Evolutionary conservation across 129 eudicot genomes (phyloP), one percentile per base, ranked within the genome.

Genomic region (Tagetes erecta): DNA sequence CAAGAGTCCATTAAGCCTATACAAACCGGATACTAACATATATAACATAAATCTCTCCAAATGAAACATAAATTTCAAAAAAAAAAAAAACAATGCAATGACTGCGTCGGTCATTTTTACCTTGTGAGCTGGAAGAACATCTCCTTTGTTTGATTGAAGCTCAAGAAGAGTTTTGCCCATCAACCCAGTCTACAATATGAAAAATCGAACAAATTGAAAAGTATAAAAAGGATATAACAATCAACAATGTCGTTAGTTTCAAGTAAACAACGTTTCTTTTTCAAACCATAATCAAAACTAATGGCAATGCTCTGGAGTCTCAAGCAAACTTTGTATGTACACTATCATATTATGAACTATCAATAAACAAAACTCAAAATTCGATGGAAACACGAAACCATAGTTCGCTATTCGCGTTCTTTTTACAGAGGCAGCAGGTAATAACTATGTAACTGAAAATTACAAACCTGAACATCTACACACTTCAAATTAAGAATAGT

Each of bases 101-200:
- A 7, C 11, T 49, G 14, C 45, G 67, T 56, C 74, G 45, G n/a
- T 41, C 11, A 30, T 38, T 42, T 69, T 83, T 67, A 94, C 98
- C 92, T 86, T 94, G 87, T 94, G 98, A 70, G 91, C 85, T 39
- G 98, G 98, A 74, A 94, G 96, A 68, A 94, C 96, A 46, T 94
- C 97, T 47, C 93, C 98, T 88, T 94, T 94, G 58, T 87, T 91
- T 14, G 97, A 94, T 75, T 94, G 96, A 74, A 94, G 90, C 82
- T 94, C 98, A 39, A 94, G 85, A 67, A 94, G 96, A 70, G 84
- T 79, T 83, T 94, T 94, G 20, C 98, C 98, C 96, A 94, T 88
- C 76, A 94, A 80, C 37, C 98, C 98, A 27, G 93, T 76, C 98
- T 94, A 87, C 36, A 64, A 7, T 55, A 34, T 20, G 27, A 20